Percentiles rank a stretch among this genome's conserved stretches.
These are phyloP conservation scores for Ogataea ganodermae DNA, from an alignment of 805 yeast genomes.

Conservation along the genomic window DNA sequence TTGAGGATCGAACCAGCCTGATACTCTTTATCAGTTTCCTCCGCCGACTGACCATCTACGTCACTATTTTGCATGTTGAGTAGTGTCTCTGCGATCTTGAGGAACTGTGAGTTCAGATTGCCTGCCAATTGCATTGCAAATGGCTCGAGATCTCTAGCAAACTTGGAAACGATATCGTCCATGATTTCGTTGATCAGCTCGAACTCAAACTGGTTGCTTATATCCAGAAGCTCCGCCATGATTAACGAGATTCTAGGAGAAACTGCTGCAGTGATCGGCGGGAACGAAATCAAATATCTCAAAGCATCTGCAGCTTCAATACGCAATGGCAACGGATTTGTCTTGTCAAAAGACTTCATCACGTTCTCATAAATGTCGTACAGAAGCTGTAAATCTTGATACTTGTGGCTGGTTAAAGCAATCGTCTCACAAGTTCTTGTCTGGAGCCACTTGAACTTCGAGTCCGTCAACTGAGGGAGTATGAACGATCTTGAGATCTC, in stretches of 20 bases:
- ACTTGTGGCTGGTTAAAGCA: slow-evolving; percentile 30
- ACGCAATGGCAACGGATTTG: slow-evolving; percentile 49
- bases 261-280: slow-evolving; percentile 58
- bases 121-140: slow-evolving; percentile 72
- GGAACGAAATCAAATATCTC: slow-evolving; percentile 40
- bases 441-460: slow-evolving; percentile 62
- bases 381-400: slow-evolving; percentile 30
- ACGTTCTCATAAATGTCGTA: slow-evolving; percentile 40
- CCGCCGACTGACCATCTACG: slow-evolving; percentile 37
- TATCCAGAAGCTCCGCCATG: slow-evolving; percentile 70
- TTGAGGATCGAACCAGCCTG: slow-evolving; percentile 81
- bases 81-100: slow-evolving; percentile 67
- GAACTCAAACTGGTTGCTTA: slow-evolving; percentile 76
- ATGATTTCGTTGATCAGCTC: slow-evolving; percentile 85
- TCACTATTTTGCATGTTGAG: slow-evolving; percentile 39
- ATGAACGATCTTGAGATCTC: slow-evolving; percentile 58
- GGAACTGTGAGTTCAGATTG: slow-evolving; percentile 71
- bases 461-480: slow-evolving; percentile 58
- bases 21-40: slow-evolving; percentile 66
- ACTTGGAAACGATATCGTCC: slow-evolving; percentile 91
- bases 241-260: slow-evolving; percentile 66
- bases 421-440: slow-evolving; percentile 69
- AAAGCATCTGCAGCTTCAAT: slow-evolving; percentile 56
- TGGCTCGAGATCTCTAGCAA: slow-evolving; percentile 84
- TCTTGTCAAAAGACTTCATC: slow-evolving; percentile 36